phyloP scores from a whole-genome alignment of 2,329 filamentous ascomycete genomes.

The Dothistroma septosporum region DNA sequence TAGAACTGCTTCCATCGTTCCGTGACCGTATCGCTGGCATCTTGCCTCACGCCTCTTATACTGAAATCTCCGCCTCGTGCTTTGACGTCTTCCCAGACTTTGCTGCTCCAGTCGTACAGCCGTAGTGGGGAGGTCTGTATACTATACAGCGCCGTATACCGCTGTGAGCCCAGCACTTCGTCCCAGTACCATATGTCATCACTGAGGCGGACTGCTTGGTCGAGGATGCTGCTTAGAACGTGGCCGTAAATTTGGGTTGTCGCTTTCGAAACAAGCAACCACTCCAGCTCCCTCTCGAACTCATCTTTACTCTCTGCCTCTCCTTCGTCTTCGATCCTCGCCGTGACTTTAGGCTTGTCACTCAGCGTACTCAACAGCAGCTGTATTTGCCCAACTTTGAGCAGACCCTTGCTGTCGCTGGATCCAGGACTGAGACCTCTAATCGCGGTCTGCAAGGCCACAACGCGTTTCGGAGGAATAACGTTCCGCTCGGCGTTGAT shows the following conservation, averaged over 20 bases:
- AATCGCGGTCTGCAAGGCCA: constrained; percentile 32
- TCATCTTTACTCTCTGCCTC: constrained; percentile 28
- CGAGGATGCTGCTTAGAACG: constrained; percentile 70
- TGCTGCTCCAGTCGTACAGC: constrained; percentile 66
- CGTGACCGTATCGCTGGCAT: constrained; percentile 31
- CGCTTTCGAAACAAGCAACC: constrained; percentile 86
- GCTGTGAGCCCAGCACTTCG: constrained; percentile 72
- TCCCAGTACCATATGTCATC: constrained; percentile 97
- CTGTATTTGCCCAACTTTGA: constrained; percentile 17
- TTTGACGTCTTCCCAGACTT: constrained; percentile 63
- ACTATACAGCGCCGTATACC: constrained; percentile 75
- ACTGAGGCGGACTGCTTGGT: constrained; percentile 76
- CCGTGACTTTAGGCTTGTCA: constrained; percentile 13
- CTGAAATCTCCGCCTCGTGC: constrained; percentile 33
- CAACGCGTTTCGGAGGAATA: constrained; percentile 25
- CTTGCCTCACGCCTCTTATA: constrained; percentile 26
- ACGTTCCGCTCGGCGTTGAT: constrained; percentile 1
- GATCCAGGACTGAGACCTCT: constrained; percentile 26
- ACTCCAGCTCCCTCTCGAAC: constrained; percentile 77
- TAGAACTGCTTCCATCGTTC: constrained; percentile 59
- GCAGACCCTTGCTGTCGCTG: constrained; percentile 24
- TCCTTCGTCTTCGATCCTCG: constrained; percentile 13
- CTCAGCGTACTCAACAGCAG: constrained; percentile 12
- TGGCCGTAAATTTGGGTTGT: constrained; percentile 85
- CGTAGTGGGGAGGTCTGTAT: constrained; percentile 78